Base-by-base conservation (phyloP, 495 filamentous ascomycete genomes). In the Staphylotrichum tortipilum region DNA sequence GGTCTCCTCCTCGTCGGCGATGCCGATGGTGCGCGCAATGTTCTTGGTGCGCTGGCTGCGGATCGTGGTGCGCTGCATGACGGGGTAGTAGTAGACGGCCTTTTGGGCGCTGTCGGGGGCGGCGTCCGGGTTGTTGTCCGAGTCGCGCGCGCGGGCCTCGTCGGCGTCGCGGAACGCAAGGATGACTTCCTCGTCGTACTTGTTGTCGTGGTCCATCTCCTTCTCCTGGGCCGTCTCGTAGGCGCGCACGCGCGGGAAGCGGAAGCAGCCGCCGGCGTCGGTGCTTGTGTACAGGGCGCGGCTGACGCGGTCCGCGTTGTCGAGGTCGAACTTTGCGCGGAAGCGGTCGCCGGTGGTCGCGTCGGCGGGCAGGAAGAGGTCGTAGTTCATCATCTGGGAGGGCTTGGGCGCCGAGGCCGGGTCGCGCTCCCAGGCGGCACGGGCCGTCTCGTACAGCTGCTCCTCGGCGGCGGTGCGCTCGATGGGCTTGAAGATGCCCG, bases 21-120 rank as follows among this genome's bases (percentile, higher is more conserved):
- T 58, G 40, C 67, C 68, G 9, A 67, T 65, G 19, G 60, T 75
- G 40, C 70, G 65, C 28, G 71, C 67, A 56, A 79, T 78, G 53
- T 76, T 78, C 64, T 73, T 78, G 46, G 65, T 70, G 42, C 79
- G 70, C 64, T 79, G 76, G 26, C 72, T 77, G 49, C 72, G 67
- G 54, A 83, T 73, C 21, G 68, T 65, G 47, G 69, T 73, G 19
- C 73, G 82, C 67, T 88, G 85, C 46, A 86, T 68, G 53, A 97
- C 79, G 0, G 90, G 89, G 57, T 96, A 97, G 63, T 89, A 96
- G 67, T 87, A 96, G 8, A 87, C 90, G 17, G 78, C 92, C 59
- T 80, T 80, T 50, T 79, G 72, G 26, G 65, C 52, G 38, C 62
- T 58, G 55, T 61, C 65, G 43, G 61, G 33, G 42, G 7, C 24